These are phyloP conservation scores for Saposhnikovia divaricata DNA, from an alignment of 129 eudicot species.

Conservation along the genomic window DNA sequence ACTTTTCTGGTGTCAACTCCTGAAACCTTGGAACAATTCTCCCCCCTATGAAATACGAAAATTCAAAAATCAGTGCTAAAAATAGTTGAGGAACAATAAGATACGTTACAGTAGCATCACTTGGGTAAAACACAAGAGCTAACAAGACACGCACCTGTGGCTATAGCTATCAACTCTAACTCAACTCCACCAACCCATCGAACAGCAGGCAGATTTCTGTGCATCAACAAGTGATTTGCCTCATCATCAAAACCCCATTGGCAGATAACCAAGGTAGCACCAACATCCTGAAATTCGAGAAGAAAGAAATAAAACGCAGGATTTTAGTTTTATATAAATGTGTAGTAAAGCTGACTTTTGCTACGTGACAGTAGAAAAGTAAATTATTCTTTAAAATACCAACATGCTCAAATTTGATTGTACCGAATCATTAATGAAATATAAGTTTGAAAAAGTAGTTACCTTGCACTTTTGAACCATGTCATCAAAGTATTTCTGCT, in stretches of 20 bases:
- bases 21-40: constrained; percentile 99
- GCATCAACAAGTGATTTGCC: constrained; percentile 94
- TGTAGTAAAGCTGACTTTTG: neutral
- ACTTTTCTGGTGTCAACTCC: constrained; percentile 91
- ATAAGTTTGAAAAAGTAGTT: neutral
- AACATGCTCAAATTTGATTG: neutral
- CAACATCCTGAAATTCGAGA: constrained; percentile 65
- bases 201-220: constrained; percentile 95
- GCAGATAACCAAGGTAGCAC: constrained; percentile 96
- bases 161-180: constrained; percentile 93
- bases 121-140: neutral
- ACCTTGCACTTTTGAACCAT: constrained; percentile 99
- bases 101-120: neutral
- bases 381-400: neutral
- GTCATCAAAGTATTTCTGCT: constrained; percentile 92
- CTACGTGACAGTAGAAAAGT: neutral
- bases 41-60: constrained; percentile 50
- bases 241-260: constrained; percentile 99
- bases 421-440: neutral
- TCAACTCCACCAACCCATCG: constrained; percentile 99
- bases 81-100: neutral
- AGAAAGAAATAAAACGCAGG: neutral
- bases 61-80: neutral
- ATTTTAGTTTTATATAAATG: neutral
- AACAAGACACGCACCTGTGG: constrained; percentile 58